Evolutionary conservation across 306 rosid genomes (phyloP).

Genomic region (Luffa aegyptiaca): DNA sequence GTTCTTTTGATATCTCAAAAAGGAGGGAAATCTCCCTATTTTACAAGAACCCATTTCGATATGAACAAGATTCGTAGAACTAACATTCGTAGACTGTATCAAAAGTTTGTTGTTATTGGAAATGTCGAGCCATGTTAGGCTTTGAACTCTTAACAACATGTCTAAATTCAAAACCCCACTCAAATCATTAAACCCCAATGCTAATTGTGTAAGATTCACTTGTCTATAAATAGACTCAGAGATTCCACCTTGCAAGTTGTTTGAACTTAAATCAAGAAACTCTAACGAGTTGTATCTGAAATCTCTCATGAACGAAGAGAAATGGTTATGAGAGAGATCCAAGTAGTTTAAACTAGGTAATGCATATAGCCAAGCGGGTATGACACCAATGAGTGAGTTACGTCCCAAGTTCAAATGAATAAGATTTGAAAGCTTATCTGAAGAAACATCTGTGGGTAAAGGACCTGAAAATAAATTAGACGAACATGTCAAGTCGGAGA

Average conservation of each 20-base stretch:
- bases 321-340: not conserved
- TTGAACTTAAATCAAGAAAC: not conserved
- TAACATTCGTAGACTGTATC: not conserved
- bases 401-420: not conserved
- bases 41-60: conserved; percentile 11
- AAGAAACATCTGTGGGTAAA: no score
- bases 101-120: not conserved
- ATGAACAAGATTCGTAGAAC: not conserved
- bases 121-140: not conserved
- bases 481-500: not conserved
- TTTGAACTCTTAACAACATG: not conserved
- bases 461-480: not conserved
- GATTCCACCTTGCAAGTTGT: conserved; percentile 9
- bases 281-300: not conserved
- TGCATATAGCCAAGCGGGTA: not conserved
- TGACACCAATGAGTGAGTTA: not conserved
- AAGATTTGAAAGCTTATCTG: not conserved
- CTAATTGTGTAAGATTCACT: accelerated
- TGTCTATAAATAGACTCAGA: conserved; percentile 10
- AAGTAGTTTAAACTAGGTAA: not conserved
- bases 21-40: conserved; percentile 12
- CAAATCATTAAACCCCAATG: not conserved
- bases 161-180: conserved; percentile 2
- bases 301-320: not conserved
- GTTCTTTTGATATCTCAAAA: no score